Evolutionary conservation across 129 eudicot species (phyloP).

Genomic region (Arctium lappa): DNA sequence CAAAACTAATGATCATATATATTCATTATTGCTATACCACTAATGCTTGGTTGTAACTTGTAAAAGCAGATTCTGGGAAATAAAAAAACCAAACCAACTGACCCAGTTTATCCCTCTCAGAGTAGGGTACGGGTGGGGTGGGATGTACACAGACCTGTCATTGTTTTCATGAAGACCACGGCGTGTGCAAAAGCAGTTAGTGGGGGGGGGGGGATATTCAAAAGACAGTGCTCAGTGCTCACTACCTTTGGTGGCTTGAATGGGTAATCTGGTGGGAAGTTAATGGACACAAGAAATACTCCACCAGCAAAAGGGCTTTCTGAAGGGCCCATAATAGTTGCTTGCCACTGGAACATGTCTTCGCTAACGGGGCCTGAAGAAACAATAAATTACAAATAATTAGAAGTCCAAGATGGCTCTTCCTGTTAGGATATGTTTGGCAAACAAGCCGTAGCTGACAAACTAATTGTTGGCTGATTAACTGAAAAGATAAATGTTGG

Average conservation of each 20-base stretch:
- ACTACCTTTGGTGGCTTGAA: conserved; percentile 84
- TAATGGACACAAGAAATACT: conserved; percentile 64
- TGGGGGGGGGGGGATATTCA: background rate
- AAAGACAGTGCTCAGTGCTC: background rate
- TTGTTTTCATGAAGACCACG: background rate
- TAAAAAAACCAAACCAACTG: background rate
- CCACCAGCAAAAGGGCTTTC: conserved; percentile 85
- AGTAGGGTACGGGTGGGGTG: background rate
- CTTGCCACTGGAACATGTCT: conserved; percentile 92
- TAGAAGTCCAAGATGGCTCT: background rate
- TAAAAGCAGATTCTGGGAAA: background rate
- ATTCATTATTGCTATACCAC: too few relatives aligned
- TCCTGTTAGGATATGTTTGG: background rate
- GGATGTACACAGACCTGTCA: background rate
- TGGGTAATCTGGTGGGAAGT: conserved; percentile 85
- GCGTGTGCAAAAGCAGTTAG: background rate
- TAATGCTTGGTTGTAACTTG: too few relatives aligned
- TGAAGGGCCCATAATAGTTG: conserved; percentile 79
- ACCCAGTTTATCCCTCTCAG: background rate
- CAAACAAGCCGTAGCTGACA: too few relatives aligned
- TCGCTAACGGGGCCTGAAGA: conserved; percentile 72
- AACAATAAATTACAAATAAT: background rate
- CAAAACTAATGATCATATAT: too few relatives aligned
- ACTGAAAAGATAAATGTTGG: background rate
- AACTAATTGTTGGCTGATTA: background rate